These are phyloP conservation scores for Salix brachista DNA, from an alignment of 345 rosid genomes.

Conservation along the genomic window DNA sequence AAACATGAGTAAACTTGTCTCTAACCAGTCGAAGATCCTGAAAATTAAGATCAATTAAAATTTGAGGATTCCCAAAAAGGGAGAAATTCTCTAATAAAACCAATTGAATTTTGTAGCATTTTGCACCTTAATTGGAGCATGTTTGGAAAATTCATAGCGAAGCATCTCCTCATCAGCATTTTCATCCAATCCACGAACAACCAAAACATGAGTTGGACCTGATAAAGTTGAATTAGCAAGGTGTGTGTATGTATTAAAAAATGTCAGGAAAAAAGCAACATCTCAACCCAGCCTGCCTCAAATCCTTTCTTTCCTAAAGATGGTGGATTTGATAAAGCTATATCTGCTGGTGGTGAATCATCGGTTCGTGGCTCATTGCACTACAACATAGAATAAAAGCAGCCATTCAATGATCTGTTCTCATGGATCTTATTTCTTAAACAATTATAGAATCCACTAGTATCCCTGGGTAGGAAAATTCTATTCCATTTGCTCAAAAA, in stretches of 20 bases:
- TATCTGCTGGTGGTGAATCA: slow-evolving; percentile 91
- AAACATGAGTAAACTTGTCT: slow-evolving; percentile 97
- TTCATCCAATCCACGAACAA: slow-evolving; percentile 97
- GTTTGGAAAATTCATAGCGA: slow-evolving; percentile 96
- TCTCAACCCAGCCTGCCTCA: slow-evolving; percentile 63
- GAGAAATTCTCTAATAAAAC: not conserved
- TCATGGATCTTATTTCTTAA: not conserved
- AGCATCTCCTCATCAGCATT: slow-evolving; percentile 98
- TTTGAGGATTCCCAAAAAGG: not conserved
- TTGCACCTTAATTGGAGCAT: slow-evolving; percentile 90
- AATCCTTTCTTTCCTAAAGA: slow-evolving; percentile 62
- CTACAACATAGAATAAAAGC: slow-evolving; percentile 31
- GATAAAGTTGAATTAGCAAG: slow-evolving; percentile 24
- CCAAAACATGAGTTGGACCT: slow-evolving; percentile 98
- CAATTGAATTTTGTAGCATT: not conserved
- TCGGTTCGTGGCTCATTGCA: slow-evolving; percentile 92
- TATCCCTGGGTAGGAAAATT: not conserved
- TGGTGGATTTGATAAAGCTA: slow-evolving; percentile 51
- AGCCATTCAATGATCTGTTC: not conserved
- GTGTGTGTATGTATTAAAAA: slow-evolving; percentile 7
- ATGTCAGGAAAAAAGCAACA: slow-evolving; percentile 18
- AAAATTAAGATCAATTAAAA: slow-evolving; percentile 20
- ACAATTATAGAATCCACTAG: not conserved
- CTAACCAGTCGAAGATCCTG: slow-evolving; percentile 99
- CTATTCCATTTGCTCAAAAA: not conserved